These are phyloP conservation scores for Acanthamoeba sp. DNA, from an alignment of 208 protist species.

Conservation along the genomic window DNA sequence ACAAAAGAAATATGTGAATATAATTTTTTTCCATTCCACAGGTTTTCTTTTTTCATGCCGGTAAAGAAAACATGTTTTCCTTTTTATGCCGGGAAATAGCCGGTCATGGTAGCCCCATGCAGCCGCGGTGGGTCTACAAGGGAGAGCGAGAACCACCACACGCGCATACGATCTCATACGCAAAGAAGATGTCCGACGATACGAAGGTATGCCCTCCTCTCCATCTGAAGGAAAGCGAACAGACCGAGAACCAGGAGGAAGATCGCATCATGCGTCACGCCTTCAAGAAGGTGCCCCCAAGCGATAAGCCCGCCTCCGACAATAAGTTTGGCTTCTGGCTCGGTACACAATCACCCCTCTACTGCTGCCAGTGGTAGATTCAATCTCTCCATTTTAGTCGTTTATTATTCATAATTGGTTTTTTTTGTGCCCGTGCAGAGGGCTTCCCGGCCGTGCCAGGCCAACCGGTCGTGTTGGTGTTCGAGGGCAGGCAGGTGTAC, in stretches of 20 bases:
- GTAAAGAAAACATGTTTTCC: no score
- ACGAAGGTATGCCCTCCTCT: not conserved
- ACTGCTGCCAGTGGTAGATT: not conserved
- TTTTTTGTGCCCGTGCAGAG: not conserved
- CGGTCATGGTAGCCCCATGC: no score
- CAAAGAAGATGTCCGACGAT: conserved; percentile 18
- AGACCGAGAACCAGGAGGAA: not conserved
- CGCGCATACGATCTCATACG: no score
- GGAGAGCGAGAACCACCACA: no score
- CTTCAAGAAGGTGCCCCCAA: not conserved
- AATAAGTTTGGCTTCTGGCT: conserved; percentile 21
- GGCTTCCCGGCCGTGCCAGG: conserved; percentile 32
- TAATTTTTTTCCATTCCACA: no score
- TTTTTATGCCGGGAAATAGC: no score
- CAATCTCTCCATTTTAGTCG: not conserved
- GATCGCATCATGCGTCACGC: conserved; percentile 5
- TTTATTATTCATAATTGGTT: not conserved
- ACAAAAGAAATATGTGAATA: not conserved
- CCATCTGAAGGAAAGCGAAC: not conserved
- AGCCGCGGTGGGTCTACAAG: no score
- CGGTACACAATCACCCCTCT: not conserved
- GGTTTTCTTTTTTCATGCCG: no score
- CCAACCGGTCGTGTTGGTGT: conserved; percentile 20
- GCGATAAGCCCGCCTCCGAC: not conserved
- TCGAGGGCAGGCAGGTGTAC: conserved; percentile 52